Conservation (phyloP, 2,329 filamentous ascomycete species). For the Zasmidium angulare region DNA sequence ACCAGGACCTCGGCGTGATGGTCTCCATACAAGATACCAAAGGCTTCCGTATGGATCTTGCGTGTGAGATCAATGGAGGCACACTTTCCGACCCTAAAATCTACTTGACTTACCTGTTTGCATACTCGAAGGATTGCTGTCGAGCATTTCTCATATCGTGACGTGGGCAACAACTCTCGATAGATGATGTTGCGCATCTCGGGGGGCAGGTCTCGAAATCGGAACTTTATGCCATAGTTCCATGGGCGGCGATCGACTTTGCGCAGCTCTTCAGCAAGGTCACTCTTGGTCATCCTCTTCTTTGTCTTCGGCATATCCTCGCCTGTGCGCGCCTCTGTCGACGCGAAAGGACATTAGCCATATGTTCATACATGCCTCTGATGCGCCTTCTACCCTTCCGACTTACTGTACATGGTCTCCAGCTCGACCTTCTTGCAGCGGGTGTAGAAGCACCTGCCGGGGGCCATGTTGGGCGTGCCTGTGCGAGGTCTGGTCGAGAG, state of each 20-base stretch:
- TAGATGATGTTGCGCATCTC: slow-evolving; percentile 3
- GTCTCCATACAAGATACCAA: slow-evolving; percentile 1
- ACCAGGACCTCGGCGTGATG: background rate
- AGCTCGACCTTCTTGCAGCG: background rate
- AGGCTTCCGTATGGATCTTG: background rate
- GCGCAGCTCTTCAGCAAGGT: background rate
- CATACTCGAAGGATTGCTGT: background rate
- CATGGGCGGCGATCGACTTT: background rate
- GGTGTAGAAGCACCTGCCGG: background rate
- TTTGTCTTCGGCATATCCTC: background rate
- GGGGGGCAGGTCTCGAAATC: background rate
- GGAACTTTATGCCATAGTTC: background rate
- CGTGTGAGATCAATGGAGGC: no score
- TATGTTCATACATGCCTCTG: no score
- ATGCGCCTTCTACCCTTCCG: no score
- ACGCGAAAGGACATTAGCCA: no score
- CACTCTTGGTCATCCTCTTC: background rate
- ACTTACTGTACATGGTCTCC: background rate
- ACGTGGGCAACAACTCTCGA: background rate
- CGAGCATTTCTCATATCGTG: background rate
- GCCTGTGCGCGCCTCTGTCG: background rate
- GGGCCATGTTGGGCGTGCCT: background rate
- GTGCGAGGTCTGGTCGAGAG: background rate
- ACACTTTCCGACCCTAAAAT: background rate
- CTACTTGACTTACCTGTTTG: background rate